Evolutionary conservation across 495 filamentous ascomycete species (phyloP), one percentile per base, ranked within the genome.

Genomic region (Penicillium herquei): DNA sequence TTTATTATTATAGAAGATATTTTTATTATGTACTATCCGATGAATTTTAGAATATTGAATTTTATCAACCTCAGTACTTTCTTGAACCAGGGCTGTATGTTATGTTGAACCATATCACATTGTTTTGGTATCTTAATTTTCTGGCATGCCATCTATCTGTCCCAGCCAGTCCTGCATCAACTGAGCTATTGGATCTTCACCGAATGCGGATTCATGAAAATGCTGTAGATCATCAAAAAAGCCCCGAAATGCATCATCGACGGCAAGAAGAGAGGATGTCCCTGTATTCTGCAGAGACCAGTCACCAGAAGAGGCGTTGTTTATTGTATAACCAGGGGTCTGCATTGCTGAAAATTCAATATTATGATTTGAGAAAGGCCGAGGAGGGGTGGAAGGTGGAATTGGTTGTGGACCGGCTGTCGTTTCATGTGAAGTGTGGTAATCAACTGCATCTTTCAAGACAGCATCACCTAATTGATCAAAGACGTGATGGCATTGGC

Each of bases 381-480:
- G 10, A 33, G 18, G 2, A 16, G 16, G 10, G 6, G 46, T 6
- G 34, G 16, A n/a, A 6, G 49, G 8, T 26, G 13, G 7, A 52
- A 35, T 21, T 13, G 12, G 7, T 32, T 45, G 12, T n/a, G 51
- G 31, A 13, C 34, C 34, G 7, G 34, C 34, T 37, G 34, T 13
- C 34, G 2, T 32, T 52, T 47, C 9, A 58, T 56, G 31, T 62
- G 62, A 30, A 62, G 49, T 16, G 65, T 52, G 41, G 65, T 57
- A n/a, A 56, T 37, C 34, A 9, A 37, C 34, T 13, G 34, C 65
- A 46, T 68, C 62, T 3, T 52, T 39, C 1, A 68, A 41, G 2
- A 65, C 54, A 9, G 65, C 65, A 45, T 68, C 62, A 35, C 65
- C 64, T 26, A 68, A 62, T 8, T 59, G 57, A 52, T 68, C 54